Evolutionary conservation across 768 basidiomycete species (phyloP).

Genomic region (Boletus reticuloceps): DNA sequence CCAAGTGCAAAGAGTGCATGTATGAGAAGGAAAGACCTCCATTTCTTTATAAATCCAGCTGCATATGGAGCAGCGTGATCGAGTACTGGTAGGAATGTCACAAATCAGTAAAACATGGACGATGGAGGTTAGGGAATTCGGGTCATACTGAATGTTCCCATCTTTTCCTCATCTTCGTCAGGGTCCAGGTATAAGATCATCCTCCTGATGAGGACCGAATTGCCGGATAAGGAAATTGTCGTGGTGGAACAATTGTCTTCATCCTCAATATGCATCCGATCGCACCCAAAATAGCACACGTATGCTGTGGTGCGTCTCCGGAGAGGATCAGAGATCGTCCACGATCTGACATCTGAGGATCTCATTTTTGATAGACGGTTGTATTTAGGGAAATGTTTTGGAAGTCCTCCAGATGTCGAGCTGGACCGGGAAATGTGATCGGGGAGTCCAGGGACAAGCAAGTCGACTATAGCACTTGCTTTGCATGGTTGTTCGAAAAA

Average conservation of each 20-base stretch:
- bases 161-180: slow-evolving; percentile 1
- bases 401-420: slow-evolving; percentile 11
- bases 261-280: not conserved
- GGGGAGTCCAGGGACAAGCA: slow-evolving; percentile 18
- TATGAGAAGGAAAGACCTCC: not conserved
- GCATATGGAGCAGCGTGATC: too few relatives aligned
- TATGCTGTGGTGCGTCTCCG: not conserved
- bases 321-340: not conserved
- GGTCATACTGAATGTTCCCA: slow-evolving; percentile 6
- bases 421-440: slow-evolving; percentile 12
- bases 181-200: not conserved
- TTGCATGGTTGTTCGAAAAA: slow-evolving; percentile 4
- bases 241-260: not conserved
- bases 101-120: not conserved
- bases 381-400: slow-evolving; percentile 13
- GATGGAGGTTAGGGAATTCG: not conserved
- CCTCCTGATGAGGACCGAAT: not conserved
- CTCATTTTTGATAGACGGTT: not conserved
- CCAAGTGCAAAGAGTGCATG: too few relatives aligned
- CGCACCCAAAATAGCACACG: not conserved
- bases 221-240: not conserved
- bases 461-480: not conserved
- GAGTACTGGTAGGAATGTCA: not conserved
- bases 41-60: slow-evolving; percentile 4
- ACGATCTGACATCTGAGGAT: not conserved